These are phyloP conservation scores for Alternaria ventricosa DNA, from an alignment of 2,329 filamentous ascomycete species.

Conservation along the genomic window DNA sequence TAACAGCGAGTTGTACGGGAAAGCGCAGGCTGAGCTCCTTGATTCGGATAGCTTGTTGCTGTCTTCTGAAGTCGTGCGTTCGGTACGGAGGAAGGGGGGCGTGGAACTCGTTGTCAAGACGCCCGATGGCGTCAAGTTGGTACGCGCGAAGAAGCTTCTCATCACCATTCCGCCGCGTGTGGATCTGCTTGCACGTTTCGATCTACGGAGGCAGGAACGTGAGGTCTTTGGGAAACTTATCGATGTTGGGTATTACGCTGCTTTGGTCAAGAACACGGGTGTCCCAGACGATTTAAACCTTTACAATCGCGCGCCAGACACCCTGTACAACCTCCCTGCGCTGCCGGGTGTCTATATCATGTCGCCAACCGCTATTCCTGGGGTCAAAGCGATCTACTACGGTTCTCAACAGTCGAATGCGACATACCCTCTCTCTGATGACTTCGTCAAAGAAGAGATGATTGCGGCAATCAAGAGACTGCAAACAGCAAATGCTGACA, in stretches of 20 bases:
- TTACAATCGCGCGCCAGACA: not conserved
- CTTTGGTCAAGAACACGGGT: conserved; percentile 49
- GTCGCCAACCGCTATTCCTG: not conserved
- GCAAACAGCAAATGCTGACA: conserved; percentile 21
- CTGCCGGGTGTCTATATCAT: not conserved
- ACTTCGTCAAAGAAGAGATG: conserved; percentile 11
- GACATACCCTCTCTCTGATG: conserved; percentile 26
- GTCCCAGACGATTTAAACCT: conserved; percentile 31
- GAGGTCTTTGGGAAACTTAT: conserved; percentile 49
- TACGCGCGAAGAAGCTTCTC: conserved; percentile 52
- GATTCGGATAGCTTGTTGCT: conserved; percentile 13
- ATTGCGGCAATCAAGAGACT: conserved; percentile 2
- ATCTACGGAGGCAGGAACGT: conserved; percentile 45
- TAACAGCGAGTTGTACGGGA: conserved; percentile 10
- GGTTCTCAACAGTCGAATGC: not conserved
- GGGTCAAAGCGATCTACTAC: not conserved
- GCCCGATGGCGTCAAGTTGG: conserved; percentile 23
- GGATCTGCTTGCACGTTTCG: conserved; percentile 46
- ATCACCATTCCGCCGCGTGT: conserved; percentile 52
- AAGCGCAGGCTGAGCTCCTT: conserved; percentile 14
- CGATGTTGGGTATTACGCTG: conserved; percentile 50
- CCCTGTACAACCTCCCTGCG: not conserved
- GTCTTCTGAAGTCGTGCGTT: conserved; percentile 4
- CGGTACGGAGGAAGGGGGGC: not conserved
- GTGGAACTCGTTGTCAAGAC: conserved; percentile 19